These are phyloP conservation scores for Talaromyces islandicus DNA, from an alignment of 2,329 filamentous ascomycete genomes.

Conservation along the genomic window DNA sequence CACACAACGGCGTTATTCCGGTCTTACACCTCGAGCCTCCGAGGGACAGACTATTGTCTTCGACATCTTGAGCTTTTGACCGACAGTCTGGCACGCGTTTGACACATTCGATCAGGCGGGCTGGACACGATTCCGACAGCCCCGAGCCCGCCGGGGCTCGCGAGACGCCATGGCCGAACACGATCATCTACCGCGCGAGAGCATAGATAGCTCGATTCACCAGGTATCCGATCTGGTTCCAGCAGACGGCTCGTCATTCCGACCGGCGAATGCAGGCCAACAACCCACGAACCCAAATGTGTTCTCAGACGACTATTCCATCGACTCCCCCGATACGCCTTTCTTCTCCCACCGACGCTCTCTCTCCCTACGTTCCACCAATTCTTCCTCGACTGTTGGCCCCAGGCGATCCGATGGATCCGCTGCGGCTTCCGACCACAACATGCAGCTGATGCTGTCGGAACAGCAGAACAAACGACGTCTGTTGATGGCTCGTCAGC, in stretches of 20 bases:
- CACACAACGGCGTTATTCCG: background rate
- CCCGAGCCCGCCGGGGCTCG: constrained; percentile 30
- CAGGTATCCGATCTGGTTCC: constrained; percentile 8
- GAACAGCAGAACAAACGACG: constrained; percentile 6
- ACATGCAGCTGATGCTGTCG: constrained; percentile 1
- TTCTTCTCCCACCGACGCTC: constrained; percentile 25
- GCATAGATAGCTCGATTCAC: constrained; percentile 9
- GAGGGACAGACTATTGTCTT: background rate
- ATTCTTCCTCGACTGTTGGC: constrained; percentile 28
- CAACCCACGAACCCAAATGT: constrained; percentile 37
- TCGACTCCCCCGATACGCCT: constrained; percentile 36
- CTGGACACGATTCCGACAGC: constrained; percentile 6
- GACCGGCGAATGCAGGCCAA: constrained; percentile 10
- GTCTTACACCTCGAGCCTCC: background rate
- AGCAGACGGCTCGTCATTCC: constrained; percentile 10
- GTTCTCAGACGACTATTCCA: constrained; percentile 44
- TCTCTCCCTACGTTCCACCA: constrained; percentile 25
- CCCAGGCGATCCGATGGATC: constrained; percentile 11
- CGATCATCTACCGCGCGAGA: constrained; percentile 23
- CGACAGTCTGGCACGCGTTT: background rate
- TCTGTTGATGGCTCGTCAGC: background rate
- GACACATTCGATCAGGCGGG: background rate
- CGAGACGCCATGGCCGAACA: constrained; percentile 35
- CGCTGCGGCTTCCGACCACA: background rate
- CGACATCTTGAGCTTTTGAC: background rate